phyloP scores from a whole-genome alignment of 164 flowering plant genomes.

The Taxillus chinensis region DNA sequence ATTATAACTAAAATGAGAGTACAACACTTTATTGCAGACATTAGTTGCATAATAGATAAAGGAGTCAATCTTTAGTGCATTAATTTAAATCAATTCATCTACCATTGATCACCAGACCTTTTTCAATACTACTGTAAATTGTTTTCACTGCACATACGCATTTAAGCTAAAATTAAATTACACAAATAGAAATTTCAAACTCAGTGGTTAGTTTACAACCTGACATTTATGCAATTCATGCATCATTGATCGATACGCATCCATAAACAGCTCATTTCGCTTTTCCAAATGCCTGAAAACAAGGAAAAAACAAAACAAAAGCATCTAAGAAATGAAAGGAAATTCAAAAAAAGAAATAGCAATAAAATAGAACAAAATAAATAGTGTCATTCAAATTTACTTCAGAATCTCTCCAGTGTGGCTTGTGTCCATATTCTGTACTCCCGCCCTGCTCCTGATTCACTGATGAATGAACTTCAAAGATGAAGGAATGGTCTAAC shows the following conservation, averaged over 20 bases:
- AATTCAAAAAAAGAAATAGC: neutral
- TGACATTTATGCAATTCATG: conserved; percentile 46
- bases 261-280: conserved; percentile 41
- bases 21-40: too few relatives aligned
- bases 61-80: too few relatives aligned
- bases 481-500: too few relatives aligned
- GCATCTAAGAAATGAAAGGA: neutral
- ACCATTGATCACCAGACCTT: too few relatives aligned
- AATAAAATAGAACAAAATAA: neutral
- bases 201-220: conserved; percentile 18
- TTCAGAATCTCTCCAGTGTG: conserved; percentile 14
- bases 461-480: too few relatives aligned
- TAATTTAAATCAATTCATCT: too few relatives aligned
- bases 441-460: too few relatives aligned
- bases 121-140: neutral
- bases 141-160: neutral
- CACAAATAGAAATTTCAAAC: neutral
- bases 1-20: too few relatives aligned
- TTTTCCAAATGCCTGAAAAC: conserved; percentile 45
- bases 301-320: neutral
- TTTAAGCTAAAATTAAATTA: neutral
- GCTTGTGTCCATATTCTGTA: conserved; percentile 15
- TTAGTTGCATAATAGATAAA: too few relatives aligned
- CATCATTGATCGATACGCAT: conserved; percentile 34
- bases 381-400: conserved; percentile 5